These are phyloP conservation scores for Russula dissimulans DNA, from an alignment of 768 basidiomycete genomes.

Conservation along the genomic window DNA sequence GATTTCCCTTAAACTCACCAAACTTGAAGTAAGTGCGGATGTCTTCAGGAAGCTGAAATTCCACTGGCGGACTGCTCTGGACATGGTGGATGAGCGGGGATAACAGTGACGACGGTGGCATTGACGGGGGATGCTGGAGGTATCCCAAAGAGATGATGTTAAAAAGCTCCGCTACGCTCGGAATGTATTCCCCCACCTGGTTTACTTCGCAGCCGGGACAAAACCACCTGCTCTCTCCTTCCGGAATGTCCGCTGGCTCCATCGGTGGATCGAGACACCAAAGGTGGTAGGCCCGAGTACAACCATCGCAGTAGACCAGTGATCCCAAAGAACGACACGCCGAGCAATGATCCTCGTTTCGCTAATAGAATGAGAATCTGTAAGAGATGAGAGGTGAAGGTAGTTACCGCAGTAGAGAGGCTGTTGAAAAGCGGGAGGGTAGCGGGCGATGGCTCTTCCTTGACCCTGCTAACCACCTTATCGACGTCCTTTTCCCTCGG, in stretches of 20 bases:
- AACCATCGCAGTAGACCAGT: slow-evolving; percentile 95
- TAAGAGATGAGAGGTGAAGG: slow-evolving; percentile 2
- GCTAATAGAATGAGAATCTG: slow-evolving; percentile 24
- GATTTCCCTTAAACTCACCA: slow-evolving; percentile 36
- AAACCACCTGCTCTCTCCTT: slow-evolving; percentile 64
- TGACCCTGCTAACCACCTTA: slow-evolving; percentile 28
- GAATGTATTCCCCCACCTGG: slow-evolving; percentile 37
- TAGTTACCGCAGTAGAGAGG: slow-evolving; percentile 31
- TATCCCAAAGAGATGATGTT: slow-evolving; percentile 5
- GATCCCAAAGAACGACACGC: slow-evolving; percentile 75
- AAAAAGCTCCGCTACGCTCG: slow-evolving; percentile 22
- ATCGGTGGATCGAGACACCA: slow-evolving; percentile 96
- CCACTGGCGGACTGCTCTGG: slow-evolving; percentile 59
- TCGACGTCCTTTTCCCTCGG: slow-evolving; percentile 28
- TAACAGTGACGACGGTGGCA: slow-evolving; percentile 57
- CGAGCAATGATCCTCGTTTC: slow-evolving; percentile 81
- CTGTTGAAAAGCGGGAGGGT: slow-evolving; percentile 31
- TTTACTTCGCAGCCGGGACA: slow-evolving; percentile 62
- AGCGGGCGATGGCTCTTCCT: slow-evolving; percentile 35
- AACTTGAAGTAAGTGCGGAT: slow-evolving; percentile 79
- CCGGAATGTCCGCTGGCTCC: slow-evolving; percentile 78
- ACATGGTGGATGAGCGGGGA: slow-evolving; percentile 64
- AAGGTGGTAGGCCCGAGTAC: slow-evolving; percentile 91
- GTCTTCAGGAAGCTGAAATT: slow-evolving; percentile 83
- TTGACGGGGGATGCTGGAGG: slow-evolving; percentile 54